Percentiles rank a stretch among this genome's conserved stretches.
Evolutionary conservation across 148 eudicot species (phyloP).

Genomic region (Persicaria tinctoria): DNA sequence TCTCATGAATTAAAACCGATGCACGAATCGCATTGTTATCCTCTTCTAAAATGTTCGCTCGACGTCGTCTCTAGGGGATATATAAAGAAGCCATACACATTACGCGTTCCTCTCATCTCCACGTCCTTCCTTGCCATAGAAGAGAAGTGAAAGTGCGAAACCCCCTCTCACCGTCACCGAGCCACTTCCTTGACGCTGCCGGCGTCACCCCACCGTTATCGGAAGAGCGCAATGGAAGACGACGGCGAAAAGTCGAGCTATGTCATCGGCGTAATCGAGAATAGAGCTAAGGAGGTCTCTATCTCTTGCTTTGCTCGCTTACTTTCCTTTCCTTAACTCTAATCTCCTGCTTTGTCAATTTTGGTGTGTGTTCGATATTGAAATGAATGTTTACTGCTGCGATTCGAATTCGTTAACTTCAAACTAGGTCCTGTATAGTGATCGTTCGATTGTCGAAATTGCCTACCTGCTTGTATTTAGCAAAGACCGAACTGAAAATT

Average conservation of each 20-base stretch:
- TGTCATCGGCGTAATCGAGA: slow-evolving; percentile 78
- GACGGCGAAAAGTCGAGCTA: slow-evolving; percentile 83
- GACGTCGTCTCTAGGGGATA: no score
- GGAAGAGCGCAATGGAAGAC: slow-evolving; percentile 50
- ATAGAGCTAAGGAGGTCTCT: slow-evolving; percentile 88
- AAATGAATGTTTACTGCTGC: background rate
- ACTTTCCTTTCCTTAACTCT: background rate
- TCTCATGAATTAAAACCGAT: no score
- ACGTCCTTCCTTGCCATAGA: no score
- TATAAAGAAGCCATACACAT: no score
- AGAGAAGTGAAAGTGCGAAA: no score
- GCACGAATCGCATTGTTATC: no score
- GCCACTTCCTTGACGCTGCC: no score
- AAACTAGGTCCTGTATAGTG: background rate
- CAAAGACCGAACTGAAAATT: slow-evolving; percentile 1
- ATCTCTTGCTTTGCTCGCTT: slow-evolving; percentile 12
- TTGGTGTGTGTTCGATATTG: background rate
- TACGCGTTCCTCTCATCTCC: no score
- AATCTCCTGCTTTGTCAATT: background rate
- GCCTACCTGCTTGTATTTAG: background rate
- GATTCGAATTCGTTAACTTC: background rate
- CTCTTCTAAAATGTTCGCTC: no score
- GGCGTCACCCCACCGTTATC: background rate
- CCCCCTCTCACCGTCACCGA: no score
- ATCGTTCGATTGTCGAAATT: background rate